Evolutionary conservation across 1,139 yeast species (phyloP).

Genomic region (Diutina sp.): DNA sequence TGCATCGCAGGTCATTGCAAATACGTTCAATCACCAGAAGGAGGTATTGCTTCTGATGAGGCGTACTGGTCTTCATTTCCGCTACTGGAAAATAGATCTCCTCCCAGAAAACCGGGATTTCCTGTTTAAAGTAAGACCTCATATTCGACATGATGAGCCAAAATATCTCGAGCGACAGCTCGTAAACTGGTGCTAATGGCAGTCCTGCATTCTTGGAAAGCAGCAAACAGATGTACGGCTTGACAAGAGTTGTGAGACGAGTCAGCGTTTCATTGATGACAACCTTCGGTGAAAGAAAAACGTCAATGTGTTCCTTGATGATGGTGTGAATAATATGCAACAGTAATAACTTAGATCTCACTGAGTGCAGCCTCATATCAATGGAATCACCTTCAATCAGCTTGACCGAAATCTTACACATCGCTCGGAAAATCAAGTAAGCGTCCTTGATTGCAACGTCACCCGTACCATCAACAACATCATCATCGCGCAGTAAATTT

Average conservation of each 20-base stretch:
- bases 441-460: constrained; percentile 82
- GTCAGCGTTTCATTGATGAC: constrained; percentile 49
- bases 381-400: constrained; percentile 54
- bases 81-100: constrained; percentile 92
- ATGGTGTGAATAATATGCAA: constrained; percentile 82
- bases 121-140: constrained; percentile 79
- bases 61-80: constrained; percentile 81
- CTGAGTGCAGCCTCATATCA: constrained; percentile 85
- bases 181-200: constrained; percentile 84
- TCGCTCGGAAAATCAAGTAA: constrained; percentile 80
- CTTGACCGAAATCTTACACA: constrained; percentile 87
- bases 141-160: constrained; percentile 79
- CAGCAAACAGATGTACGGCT: constrained; percentile 73
- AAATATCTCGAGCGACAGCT: constrained; percentile 81
- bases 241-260: constrained; percentile 63
- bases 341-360: constrained; percentile 81
- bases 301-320: constrained; percentile 72
- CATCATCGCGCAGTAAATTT: constrained; percentile 41
- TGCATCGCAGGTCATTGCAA: constrained; percentile 79
- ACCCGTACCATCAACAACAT: constrained; percentile 42
- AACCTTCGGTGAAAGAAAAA: constrained; percentile 57
- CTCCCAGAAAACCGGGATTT: constrained; percentile 84
- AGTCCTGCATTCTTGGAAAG: constrained; percentile 90
- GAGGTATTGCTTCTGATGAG: constrained; percentile 85
- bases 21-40: constrained; percentile 66